A percentile compares a stretch with the other conserved stretches of the same genome.
These are phyloP conservation scores for Suillus cothurnatus DNA, from an alignment of 768 basidiomycete genomes.

Conservation along the genomic window DNA sequence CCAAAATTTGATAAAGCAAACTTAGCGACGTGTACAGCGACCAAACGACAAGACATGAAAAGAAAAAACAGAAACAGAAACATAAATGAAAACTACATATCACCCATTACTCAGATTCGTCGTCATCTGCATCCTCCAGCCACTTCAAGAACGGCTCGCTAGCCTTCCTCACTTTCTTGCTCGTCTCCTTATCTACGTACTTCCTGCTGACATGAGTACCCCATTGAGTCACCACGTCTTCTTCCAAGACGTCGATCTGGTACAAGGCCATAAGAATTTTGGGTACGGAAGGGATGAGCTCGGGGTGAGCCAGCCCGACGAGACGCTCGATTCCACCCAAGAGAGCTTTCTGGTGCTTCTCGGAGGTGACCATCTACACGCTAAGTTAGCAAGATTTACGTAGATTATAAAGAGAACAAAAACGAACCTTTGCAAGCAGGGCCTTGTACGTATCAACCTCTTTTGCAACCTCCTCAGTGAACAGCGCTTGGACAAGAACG, in stretches of 20 bases:
- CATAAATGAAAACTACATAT: not conserved
- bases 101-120: slow-evolving; percentile 48
- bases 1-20: not conserved
- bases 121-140: slow-evolving; percentile 88
- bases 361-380: slow-evolving; percentile 78
- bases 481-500: slow-evolving; percentile 82
- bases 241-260: slow-evolving; percentile 89
- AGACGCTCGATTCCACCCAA: slow-evolving; percentile 92
- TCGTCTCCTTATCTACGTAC: slow-evolving; percentile 92
- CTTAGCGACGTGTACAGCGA: not conserved
- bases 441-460: slow-evolving; percentile 69
- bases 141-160: slow-evolving; percentile 96
- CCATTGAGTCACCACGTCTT: slow-evolving; percentile 89
- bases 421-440: slow-evolving; percentile 73
- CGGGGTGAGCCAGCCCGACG: slow-evolving; percentile 74
- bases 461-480: slow-evolving; percentile 67
- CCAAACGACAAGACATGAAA: slow-evolving; percentile 3
- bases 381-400: slow-evolving; percentile 9
- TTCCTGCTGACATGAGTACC: slow-evolving; percentile 97
- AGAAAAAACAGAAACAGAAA: not conserved
- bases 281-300: slow-evolving; percentile 71
- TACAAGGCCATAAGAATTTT: slow-evolving; percentile 95
- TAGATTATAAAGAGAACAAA: slow-evolving; percentile 26
- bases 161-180: slow-evolving; percentile 95
- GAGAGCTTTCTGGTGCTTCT: slow-evolving; percentile 95